These are phyloP conservation scores for Cicer cuneatum DNA, from an alignment of 306 rosid genomes.

Conservation along the genomic window DNA sequence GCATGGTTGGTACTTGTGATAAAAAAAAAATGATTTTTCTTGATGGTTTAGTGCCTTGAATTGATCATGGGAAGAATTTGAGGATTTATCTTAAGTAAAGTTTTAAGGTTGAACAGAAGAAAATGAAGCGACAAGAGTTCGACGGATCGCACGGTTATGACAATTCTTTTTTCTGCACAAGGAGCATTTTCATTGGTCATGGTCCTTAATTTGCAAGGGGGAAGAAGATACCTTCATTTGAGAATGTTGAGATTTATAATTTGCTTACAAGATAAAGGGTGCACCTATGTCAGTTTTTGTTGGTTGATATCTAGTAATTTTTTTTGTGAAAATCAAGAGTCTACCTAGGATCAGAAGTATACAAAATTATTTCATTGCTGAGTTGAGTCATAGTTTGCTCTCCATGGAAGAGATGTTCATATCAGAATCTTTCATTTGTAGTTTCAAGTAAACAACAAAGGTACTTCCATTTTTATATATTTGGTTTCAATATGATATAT, in stretches of 20 bases:
- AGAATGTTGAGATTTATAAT: constrained; percentile 90
- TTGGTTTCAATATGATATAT: constrained; percentile 30
- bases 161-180: constrained; percentile 88
- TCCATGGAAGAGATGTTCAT: constrained; percentile 8
- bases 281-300: constrained; percentile 50
- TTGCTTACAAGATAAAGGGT: constrained; percentile 78
- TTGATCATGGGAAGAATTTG: constrained; percentile 58
- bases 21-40: constrained; percentile 76
- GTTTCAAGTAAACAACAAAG: constrained; percentile 21
- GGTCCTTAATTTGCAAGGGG: constrained; percentile 93
- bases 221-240: constrained; percentile 85
- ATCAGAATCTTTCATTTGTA: constrained; percentile 34
- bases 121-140: constrained; percentile 63
- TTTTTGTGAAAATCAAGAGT: no score
- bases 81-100: constrained; percentile 85
- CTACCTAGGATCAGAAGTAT: no score
- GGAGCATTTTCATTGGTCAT: constrained; percentile 85
- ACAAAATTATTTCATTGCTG: constrained; percentile 21
- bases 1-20: constrained; percentile 98
- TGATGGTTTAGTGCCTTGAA: constrained; percentile 78
- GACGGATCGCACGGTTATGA: constrained; percentile 98
- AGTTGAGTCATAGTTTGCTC: constrained; percentile 37
- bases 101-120: constrained; percentile 83
- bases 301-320: background rate
- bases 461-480: constrained; percentile 23